Evolutionary conservation across 257 asterid genomes (phyloP), one percentile per base, ranked within the genome.

Genomic region (Orobanche coerulescens): DNA sequence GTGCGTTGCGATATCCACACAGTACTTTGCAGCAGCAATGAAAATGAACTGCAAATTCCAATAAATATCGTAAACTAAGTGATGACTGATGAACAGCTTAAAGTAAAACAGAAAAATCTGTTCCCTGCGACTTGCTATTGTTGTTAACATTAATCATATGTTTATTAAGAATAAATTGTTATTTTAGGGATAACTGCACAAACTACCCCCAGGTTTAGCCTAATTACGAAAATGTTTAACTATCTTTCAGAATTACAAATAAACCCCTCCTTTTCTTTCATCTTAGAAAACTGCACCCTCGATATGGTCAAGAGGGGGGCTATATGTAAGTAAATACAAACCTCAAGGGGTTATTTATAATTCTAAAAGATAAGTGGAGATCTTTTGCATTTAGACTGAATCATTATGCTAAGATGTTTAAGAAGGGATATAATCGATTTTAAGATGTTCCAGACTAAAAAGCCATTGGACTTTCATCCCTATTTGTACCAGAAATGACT

Each of bases 1-100:
- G 76, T 91, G 95, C 43, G 91, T 84, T 24, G 98, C 96, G 58
- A 92, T 84, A 44, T 92, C 96, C 7, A 84, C 82, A 62, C 93
- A 88, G 75, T 88, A 79, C 77, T 80, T 88, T 36, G 96, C 84
- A 44, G 98, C 95, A 58, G 94, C 94, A 56, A 76, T 69, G 75
- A 84, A 86, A 62, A 92, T 89, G 80, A 92, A 92, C 96, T 92
- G 84, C 81, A 64, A 72, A 43, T 64, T 37, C 10, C 47, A 55
- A 62, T 50, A 46, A 16, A 30, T 42, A 28, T 14, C 11, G 58
- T 46, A 4, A 75, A 68, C 14, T 12, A 39, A 49, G 59, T 42
- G 9, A 20, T 33, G 55, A 49, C 54, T 42, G 9, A 20, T 33
- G 55, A 19, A 31, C 14, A 51, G 63, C 40, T 28, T 34, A 20